Base-by-base conservation (phyloP, 202 grass and related monocot genomes). In the Brachypodium distachyon region DNA sequence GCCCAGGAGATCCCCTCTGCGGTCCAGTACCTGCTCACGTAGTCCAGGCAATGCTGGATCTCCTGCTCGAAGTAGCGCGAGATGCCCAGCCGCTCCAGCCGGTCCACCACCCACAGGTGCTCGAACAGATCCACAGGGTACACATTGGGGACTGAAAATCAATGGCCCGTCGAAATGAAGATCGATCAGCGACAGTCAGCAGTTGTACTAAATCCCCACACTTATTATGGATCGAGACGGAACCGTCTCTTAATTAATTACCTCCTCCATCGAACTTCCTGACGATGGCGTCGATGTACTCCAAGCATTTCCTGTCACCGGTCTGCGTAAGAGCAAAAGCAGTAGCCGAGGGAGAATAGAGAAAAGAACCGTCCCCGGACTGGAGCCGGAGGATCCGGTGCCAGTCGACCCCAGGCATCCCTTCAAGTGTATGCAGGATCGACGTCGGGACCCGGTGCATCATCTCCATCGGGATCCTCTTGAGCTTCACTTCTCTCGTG, bases 91-190 rank as follows among this genome's bases (percentile, higher is more conserved):
- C 96, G 83, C 19, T 94, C 83, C 68, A 99, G 41, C 13, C 96
- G 87, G 74, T 99, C 96, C 5, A 95, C 80, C 1, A 12, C 70
- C 96, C 96, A 99, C 3, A 99, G 67, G 57, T 68, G 87, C 89
- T 99, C 96, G 47, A 99, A 99, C 17, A 99, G 87, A 76, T 99
- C 96, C 0, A 99, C 92, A 0, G 96, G 96, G 61, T 95, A 90
- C 38, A 95, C 96, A 61, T 92, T 95, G 43, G 96, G 89, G 33
- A 88, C 96, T 99, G 74, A 79, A n/a, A 74, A 84, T 18, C 8
- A 12, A 65, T 12, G 61, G 61, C 2, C 61, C 23, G 22, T 28
- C 26, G 81, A 28, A 23, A 40, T 3, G 10, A 70, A n/a, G n/a
- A n/a, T n/a, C n/a, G n/a, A n/a, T n/a, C n/a, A n/a, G n/a, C n/a